These are phyloP conservation scores for Phytopythium cucurbitacearum DNA, from an alignment of 352 stramenopile genomes.

Conservation along the genomic window DNA sequence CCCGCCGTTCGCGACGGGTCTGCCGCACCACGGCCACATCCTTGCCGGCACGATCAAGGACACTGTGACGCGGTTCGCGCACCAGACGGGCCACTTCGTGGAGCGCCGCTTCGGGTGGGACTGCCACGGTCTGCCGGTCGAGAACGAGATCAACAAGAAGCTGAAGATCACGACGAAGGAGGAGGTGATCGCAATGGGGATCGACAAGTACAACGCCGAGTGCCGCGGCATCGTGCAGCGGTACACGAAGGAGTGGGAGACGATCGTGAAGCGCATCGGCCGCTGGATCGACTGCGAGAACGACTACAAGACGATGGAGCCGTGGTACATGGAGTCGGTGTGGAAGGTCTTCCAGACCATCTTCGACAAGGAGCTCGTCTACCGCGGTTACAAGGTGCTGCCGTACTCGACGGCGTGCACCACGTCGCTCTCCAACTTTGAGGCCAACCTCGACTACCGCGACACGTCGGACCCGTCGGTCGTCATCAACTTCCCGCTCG, in stretches of 20 bases:
- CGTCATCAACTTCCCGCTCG: slow-evolving; percentile 95
- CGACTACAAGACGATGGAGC: slow-evolving; percentile 99
- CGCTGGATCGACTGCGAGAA: slow-evolving; percentile 99
- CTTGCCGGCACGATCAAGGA: slow-evolving; percentile 99
- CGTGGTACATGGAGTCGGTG: slow-evolving; percentile 99
- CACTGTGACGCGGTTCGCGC: slow-evolving; percentile 99
- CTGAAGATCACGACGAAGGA: slow-evolving; percentile 97
- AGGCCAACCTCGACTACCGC: slow-evolving; percentile 99
- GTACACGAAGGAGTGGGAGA: slow-evolving; percentile 99
- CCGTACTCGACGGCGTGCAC: slow-evolving; percentile 97
- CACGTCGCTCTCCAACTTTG: slow-evolving; percentile 99
- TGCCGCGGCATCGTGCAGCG: slow-evolving; percentile 97
- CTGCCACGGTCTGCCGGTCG: slow-evolving; percentile 98
- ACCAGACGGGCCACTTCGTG: slow-evolving; percentile 97
- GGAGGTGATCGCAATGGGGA: slow-evolving; percentile 97
- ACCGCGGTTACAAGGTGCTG: slow-evolving; percentile 99
- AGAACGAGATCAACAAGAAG: slow-evolving; percentile 99
- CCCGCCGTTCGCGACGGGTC: slow-evolving; percentile 97
- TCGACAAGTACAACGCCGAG: slow-evolving; percentile 98
- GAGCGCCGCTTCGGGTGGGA: slow-evolving; percentile 98
- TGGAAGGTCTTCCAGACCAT: slow-evolving; percentile 99
- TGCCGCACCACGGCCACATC: slow-evolving; percentile 99
- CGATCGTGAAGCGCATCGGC: slow-evolving; percentile 96
- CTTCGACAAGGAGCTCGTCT: slow-evolving; percentile 98
- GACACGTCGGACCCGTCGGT: slow-evolving; percentile 97